A percentile compares a stretch with the other conserved stretches of the same genome.
Evolutionary conservation across 164 flowering plant genomes (phyloP).

Genomic region (Magnolia changhungtana): DNA sequence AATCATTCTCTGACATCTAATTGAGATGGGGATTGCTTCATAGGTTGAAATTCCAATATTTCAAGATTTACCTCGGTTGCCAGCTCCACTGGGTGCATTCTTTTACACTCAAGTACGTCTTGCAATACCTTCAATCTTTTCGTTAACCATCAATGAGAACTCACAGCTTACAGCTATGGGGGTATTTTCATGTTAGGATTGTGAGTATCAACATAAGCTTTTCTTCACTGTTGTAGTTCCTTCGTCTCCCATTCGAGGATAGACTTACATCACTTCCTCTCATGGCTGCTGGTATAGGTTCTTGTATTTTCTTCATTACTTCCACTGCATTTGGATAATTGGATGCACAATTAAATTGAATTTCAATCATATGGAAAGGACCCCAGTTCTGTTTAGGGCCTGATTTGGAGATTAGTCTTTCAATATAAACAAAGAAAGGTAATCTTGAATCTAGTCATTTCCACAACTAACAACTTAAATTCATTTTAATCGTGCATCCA

Average conservation of each 20-base stretch:
- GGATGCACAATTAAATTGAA: too few relatives aligned
- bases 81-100: slow-evolving; percentile 53
- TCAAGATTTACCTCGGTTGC: slow-evolving; percentile 50
- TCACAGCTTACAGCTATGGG: neutral
- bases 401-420: too few relatives aligned
- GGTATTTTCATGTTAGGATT: neutral
- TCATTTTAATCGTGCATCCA: too few relatives aligned
- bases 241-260: slow-evolving; percentile 46
- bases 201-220: neutral
- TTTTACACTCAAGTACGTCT: slow-evolving; percentile 41
- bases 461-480: too few relatives aligned
- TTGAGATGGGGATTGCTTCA: slow-evolving; percentile 10
- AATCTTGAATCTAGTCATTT: too few relatives aligned
- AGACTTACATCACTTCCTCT: slow-evolving; percentile 51
- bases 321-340: too few relatives aligned
- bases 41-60: slow-evolving; percentile 61
- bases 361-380: too few relatives aligned
- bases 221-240: slow-evolving; percentile 34
- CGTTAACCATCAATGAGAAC: neutral
- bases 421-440: too few relatives aligned
- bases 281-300: slow-evolving; percentile 49
- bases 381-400: too few relatives aligned
- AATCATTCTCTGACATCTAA: neutral
- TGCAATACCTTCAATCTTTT: neutral
- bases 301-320: neutral